These are phyloP conservation scores for Moniliella sp. DNA, from an alignment of 1,284 basidiomycete genomes.

Conservation along the genomic window DNA sequence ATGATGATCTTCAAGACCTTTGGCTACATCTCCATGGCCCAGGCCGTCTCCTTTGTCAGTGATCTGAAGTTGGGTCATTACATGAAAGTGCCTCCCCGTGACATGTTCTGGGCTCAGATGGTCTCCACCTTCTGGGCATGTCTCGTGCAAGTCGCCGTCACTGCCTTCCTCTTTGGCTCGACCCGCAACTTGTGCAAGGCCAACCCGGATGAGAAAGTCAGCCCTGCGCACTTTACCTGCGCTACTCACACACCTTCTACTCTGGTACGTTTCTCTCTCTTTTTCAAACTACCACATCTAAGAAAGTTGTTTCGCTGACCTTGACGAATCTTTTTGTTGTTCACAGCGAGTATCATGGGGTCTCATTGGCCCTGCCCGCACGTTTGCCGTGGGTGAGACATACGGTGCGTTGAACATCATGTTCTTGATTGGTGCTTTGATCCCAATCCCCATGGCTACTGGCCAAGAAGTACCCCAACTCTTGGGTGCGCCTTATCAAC, in stretches of 20 bases:
- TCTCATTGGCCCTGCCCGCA: conserved; percentile 16
- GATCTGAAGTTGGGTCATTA: conserved; percentile 7
- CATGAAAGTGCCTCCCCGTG: conserved; percentile 15
- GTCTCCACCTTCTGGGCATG: conserved; percentile 50
- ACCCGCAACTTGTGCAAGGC: too few relatives aligned
- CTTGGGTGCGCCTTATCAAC: conserved; percentile 56
- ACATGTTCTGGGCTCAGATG: conserved; percentile 60
- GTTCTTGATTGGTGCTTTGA: conserved; percentile 15
- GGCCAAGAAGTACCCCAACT: conserved; percentile 43
- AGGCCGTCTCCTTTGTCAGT: conserved; percentile 1
- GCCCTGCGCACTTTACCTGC: too few relatives aligned
- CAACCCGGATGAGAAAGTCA: too few relatives aligned
- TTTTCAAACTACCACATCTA: too few relatives aligned
- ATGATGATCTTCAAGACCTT: not conserved
- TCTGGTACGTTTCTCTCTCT: too few relatives aligned
- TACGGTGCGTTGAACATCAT: conserved; percentile 18
- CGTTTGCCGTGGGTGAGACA: conserved; percentile 12
- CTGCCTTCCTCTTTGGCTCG: conserved; percentile 64
- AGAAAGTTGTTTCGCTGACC: too few relatives aligned
- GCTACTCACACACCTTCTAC: too few relatives aligned
- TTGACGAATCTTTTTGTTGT: too few relatives aligned
- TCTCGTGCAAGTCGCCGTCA: conserved; percentile 67
- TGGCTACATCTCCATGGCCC: not conserved
- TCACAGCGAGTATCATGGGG: conserved; percentile 39
- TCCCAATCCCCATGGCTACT: conserved; percentile 42